These are phyloP conservation scores for Chytridiales sp. DNA, from an alignment of 371 early-diverging fungal species.

Conservation along the genomic window DNA sequence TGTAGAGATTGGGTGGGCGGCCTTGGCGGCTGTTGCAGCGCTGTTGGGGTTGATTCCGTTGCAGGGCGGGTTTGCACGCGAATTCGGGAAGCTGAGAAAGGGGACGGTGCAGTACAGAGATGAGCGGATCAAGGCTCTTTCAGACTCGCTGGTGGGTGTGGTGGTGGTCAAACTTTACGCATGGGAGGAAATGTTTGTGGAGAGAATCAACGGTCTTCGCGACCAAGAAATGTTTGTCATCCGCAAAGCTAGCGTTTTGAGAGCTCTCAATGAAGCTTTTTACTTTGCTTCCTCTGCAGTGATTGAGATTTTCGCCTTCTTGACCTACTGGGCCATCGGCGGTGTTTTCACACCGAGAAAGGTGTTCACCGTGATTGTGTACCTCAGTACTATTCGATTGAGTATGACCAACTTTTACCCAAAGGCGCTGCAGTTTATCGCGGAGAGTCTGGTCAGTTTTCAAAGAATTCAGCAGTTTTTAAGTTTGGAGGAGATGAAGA, in stretches of 20 bases:
- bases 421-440: slow-evolving; percentile 32
- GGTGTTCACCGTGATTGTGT: slow-evolving; percentile 31
- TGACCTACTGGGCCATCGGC: slow-evolving; percentile 29
- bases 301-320: slow-evolving; percentile 34
- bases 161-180: slow-evolving; percentile 46
- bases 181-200: slow-evolving; percentile 32
- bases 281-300: slow-evolving; percentile 34
- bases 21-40: slow-evolving; percentile 37
- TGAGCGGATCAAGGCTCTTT: slow-evolving; percentile 45
- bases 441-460: slow-evolving; percentile 31
- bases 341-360: slow-evolving; percentile 30
- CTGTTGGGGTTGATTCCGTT: slow-evolving; percentile 43
- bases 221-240: slow-evolving; percentile 27
- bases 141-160: slow-evolving; percentile 50
- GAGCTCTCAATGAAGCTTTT: slow-evolving; percentile 31
- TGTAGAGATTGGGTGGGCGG: slow-evolving; percentile 34
- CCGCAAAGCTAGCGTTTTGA: slow-evolving; percentile 21
- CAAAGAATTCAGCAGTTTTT: slow-evolving; percentile 33
- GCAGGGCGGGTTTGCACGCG: slow-evolving; percentile 39
- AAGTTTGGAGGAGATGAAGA: slow-evolving; percentile 27
- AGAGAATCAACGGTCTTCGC: slow-evolving; percentile 24
- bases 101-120: slow-evolving; percentile 39
- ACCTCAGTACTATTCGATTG: slow-evolving; percentile 20
- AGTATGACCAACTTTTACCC: slow-evolving; percentile 33
- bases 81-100: slow-evolving; percentile 39